Conservation (phyloP, 2,329 filamentous ascomycete species). For the Aspergillus carbonarius region DNA sequence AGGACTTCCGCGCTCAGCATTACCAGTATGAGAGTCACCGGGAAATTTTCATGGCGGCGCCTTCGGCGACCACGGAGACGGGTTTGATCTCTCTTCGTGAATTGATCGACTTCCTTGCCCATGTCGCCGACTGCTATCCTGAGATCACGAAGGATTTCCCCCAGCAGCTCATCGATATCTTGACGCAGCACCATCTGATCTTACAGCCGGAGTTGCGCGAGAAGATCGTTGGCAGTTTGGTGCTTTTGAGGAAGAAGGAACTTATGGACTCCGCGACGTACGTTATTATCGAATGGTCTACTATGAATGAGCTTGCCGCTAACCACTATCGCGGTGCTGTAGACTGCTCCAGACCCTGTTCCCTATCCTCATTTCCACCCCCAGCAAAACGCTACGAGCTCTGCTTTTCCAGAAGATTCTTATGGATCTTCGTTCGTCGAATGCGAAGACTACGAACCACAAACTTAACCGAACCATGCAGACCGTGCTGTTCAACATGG, state of each 20-base stretch:
- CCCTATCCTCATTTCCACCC: slow-evolving; percentile 86
- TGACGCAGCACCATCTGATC: slow-evolving; percentile 77
- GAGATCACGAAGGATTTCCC: slow-evolving; percentile 75
- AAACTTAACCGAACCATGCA: slow-evolving; percentile 90
- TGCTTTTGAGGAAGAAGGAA: slow-evolving; percentile 85
- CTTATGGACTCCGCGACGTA: slow-evolving; percentile 77
- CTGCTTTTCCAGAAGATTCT: slow-evolving; percentile 89
- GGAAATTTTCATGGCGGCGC: slow-evolving; percentile 86
- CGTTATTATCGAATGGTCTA: slow-evolving; percentile 13
- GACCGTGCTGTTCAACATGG: slow-evolving; percentile 86
- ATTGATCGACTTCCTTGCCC: slow-evolving; percentile 87
- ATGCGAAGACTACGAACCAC: slow-evolving; percentile 85
- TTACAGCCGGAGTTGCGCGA: slow-evolving; percentile 84
- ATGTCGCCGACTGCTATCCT: slow-evolving; percentile 91
- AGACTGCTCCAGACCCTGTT: slow-evolving; percentile 85
- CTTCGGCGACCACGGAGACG: slow-evolving; percentile 71
- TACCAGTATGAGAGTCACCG: slow-evolving; percentile 87
- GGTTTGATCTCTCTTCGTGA: slow-evolving; percentile 84
- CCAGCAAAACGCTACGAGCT: slow-evolving; percentile 82
- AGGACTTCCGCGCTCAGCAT: slow-evolving; percentile 86
- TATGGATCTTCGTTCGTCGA: slow-evolving; percentile 83
- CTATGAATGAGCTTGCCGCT: background rate
- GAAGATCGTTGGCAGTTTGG: slow-evolving; percentile 89
- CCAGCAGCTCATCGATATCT: slow-evolving; percentile 74
- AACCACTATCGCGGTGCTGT: background rate